Base-by-base conservation (phyloP, 2,329 filamentous ascomycete species). In the Arthroderma uncinatum region DNA sequence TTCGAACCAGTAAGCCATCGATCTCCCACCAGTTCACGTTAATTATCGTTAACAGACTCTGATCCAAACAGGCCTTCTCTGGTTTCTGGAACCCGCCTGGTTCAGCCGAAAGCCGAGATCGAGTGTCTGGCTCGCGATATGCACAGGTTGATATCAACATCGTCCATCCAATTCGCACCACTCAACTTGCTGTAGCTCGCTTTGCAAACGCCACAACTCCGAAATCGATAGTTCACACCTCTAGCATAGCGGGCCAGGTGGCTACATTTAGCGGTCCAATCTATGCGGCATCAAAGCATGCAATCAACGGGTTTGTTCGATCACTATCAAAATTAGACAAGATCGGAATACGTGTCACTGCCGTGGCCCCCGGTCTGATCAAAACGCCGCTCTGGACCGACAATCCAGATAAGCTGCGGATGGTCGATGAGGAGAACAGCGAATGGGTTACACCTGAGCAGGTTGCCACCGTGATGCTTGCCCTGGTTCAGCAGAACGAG, bases 301-400 rank as follows among this genome's bases (percentile, higher is more conserved):
- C 69, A 6, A 71, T 79, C 55, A 74, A 66, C 52, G 76, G 76
- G 6, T 69, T 80, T 40, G 61, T 82, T 3, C 75, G 80, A 56
- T 74, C 72, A 2, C 64, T 84, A 12, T 76, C 69, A 0, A 66
- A 70, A 1, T 72, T 83, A 4, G 56, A 68, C 1, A 64, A 63
- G 0, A 62, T 78, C 23, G 78, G 78, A 0, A 80, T 84, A 54
- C 70, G 80, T 0, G 79, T 84, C 14, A 82, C 80, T 19, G 80
- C 76, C 4, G 80, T 84, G 2, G 80, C 80, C 14, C 82, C 82
- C 0, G 82, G 81, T 0, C 67, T 83, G 1, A 81, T 84, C 62
- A 81, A 78, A 60, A 84, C 82, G 10, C 82, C 82, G 5, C 68
- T 84, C 4, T 84, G 80, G 80, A 81, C 76, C 0, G 81, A 83